Percentiles rank a stretch among this genome's conserved stretches.
Conservation (phyloP, 2,329 filamentous ascomycete genomes). For the Sporothrix pseudoabietina region DNA sequence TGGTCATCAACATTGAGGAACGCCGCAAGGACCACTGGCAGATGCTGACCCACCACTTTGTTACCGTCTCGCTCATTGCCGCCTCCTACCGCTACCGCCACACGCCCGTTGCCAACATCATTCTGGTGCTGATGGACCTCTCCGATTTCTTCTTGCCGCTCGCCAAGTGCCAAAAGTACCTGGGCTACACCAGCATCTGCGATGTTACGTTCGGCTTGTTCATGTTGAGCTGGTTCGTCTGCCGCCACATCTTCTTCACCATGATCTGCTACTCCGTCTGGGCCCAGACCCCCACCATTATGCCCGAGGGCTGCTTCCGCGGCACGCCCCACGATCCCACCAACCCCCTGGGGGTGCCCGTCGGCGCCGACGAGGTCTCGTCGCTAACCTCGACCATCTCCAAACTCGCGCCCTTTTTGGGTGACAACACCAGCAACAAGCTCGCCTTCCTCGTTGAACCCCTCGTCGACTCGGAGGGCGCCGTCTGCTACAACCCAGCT, state of each 20-base stretch:
- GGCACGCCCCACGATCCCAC: constrained; percentile 51
- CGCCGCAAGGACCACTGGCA: constrained; percentile 92
- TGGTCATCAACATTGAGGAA: constrained; percentile 94
- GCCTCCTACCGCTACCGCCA: constrained; percentile 85
- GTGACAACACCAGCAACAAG: constrained; percentile 42
- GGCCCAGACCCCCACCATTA: constrained; percentile 61
- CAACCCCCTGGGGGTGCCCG: constrained; percentile 39
- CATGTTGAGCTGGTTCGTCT: constrained; percentile 79
- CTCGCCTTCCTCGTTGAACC: constrained; percentile 70
- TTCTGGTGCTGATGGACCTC: constrained; percentile 90
- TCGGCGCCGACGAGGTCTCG: constrained; percentile 29
- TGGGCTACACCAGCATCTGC: constrained; percentile 73
- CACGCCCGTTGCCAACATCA: constrained; percentile 83
- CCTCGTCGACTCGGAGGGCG: constrained; percentile 69
- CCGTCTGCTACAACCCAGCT: constrained; percentile 75
- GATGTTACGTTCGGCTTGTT: constrained; percentile 84
- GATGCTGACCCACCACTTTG: constrained; percentile 93
- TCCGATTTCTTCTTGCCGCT: constrained; percentile 83
- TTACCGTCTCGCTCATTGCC: constrained; percentile 80
- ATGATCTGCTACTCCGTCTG: constrained; percentile 82
- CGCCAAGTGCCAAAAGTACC: constrained; percentile 92
- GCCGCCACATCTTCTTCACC: constrained; percentile 79
- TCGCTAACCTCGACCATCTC: constrained; percentile 22
- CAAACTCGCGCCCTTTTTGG: constrained; percentile 19
- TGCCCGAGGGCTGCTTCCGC: constrained; percentile 72